Evolutionary conservation across 768 basidiomycete species (phyloP), one percentile per base, ranked within the genome.

Genomic region (Lactarius psammicola): DNA sequence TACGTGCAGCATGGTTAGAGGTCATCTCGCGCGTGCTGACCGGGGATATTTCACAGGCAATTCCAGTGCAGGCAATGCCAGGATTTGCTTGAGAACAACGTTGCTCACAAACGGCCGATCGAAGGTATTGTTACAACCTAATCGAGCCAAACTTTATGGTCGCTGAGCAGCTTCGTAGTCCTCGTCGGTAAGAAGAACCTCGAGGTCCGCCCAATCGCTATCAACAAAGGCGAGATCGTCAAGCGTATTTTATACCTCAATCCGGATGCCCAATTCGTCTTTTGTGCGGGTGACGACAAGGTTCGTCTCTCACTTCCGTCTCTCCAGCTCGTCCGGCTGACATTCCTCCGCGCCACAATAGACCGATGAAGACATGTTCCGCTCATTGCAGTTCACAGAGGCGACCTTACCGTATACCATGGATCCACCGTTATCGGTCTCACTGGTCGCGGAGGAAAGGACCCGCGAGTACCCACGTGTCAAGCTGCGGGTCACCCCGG

Each of bases 331-430:
- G 2, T 26, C 42, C 18, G n/a, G 23, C 36, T 30, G 31, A 34
- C 18, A 5, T 31, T 18, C 13, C 51, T 57, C 44, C 38, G n/a
- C 59, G 11, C 23, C 17, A 20, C 58, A 46, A 36, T 70, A 90
- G 92, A 95, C 95, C 56, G 94, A 98, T 80, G 96, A 99, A 79
- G 96, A 99, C 80, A 99, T 99, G 96, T 98, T 98, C 90, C 89
- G 95, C 69, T 84, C 93, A 0, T 81, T 96, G 0, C 82, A 85
- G 28, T 90, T 90, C 78, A 75, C 80, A 42, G 72, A 68, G 54
- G 49, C 53, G 40, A 2, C 65, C 34, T 63, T 62, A 64, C 73
- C 71, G 28, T 73, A 67, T 56, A 65, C 56, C 30, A 73, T 90
- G 79, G 80, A 85, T 71, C 82, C 78, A 61, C 90, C 85, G 26